Percentiles rank a stretch among this genome's conserved stretches.
phyloP scores from a whole-genome alignment of 2,329 filamentous ascomycete species.

The Colletotrichum eleusines region DNA sequence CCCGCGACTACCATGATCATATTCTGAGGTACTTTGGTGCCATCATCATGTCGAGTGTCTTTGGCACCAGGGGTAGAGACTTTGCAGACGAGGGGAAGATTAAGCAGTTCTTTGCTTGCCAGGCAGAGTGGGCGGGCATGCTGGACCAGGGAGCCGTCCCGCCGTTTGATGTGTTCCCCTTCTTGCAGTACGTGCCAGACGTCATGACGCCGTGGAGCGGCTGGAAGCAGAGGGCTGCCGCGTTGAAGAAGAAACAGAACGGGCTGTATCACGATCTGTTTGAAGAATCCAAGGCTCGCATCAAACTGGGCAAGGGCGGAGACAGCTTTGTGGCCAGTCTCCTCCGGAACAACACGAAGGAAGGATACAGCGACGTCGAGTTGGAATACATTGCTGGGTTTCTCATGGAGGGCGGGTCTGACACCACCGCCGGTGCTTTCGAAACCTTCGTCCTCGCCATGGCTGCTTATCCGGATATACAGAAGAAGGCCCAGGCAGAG shows the following conservation, averaged over 20 bases:
- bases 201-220: slow-evolving; percentile 16
- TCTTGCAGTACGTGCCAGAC: slow-evolving; percentile 35
- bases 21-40: slow-evolving; percentile 16
- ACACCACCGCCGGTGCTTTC: slow-evolving; percentile 44
- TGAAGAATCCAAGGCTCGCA: slow-evolving; percentile 5
- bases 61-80: slow-evolving; percentile 35
- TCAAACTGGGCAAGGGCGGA: slow-evolving; percentile 4
- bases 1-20: slow-evolving; percentile 6
- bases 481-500: slow-evolving; percentile 46
- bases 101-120: slow-evolving; percentile 44
- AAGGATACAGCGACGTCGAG: slow-evolving; percentile 43
- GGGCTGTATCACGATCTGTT: slow-evolving; percentile 20
- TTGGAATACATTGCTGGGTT: slow-evolving; percentile 43
- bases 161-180: slow-evolving; percentile 45
- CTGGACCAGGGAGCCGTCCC: slow-evolving; percentile 46
- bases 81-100: slow-evolving; percentile 27
- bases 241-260: slow-evolving; percentile 12
- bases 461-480: slow-evolving; percentile 43
- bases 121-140: slow-evolving; percentile 44
- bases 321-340: slow-evolving; percentile 20
- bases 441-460: slow-evolving; percentile 45
- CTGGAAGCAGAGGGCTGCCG: slow-evolving; percentile 15
- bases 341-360: slow-evolving; percentile 14
- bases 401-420: slow-evolving; percentile 46
- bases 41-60: slow-evolving; percentile 19